A percentile compares a stretch with the other conserved stretches of the same genome.
phyloP scores from a whole-genome alignment of 192 early-diverging fungal species.

The Neocallimastix lanati region DNA sequence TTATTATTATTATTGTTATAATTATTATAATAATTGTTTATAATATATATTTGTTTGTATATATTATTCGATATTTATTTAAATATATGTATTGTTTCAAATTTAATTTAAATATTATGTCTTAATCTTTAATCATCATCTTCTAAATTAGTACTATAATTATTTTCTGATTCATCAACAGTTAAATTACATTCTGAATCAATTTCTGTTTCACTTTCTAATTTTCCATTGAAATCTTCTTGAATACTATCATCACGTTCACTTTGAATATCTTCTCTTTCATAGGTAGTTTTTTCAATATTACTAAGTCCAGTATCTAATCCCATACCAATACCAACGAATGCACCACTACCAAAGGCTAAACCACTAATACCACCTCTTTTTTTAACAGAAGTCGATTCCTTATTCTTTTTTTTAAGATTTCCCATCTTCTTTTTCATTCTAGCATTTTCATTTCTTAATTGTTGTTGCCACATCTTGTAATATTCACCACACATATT shows the following conservation, averaged over 20 bases:
- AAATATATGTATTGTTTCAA: too few species aligned
- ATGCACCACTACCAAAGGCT: not conserved
- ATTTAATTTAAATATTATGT: too few species aligned
- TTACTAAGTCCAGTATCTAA: not conserved
- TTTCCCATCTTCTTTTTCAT: not conserved
- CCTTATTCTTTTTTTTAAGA: constrained; percentile 8
- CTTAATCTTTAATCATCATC: too few species aligned
- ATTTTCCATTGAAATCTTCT: not conserved
- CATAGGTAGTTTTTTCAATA: not conserved
- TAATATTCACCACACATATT: constrained; percentile 4
- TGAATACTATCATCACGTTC: not conserved
- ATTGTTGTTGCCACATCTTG: not conserved
- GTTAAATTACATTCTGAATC: not conserved
- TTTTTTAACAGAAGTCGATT: not conserved
- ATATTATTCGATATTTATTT: too few species aligned
- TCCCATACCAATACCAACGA: not conserved
- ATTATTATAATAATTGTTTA: too few species aligned
- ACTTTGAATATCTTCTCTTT: not conserved
- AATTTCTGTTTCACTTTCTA: not conserved
- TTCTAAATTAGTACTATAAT: not conserved
- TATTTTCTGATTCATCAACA: not conserved
- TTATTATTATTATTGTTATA: too few species aligned
- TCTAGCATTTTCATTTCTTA: constrained; percentile 1
- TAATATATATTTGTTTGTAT: too few species aligned
- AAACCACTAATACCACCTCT: not conserved